A percentile compares a stretch with the other conserved stretches of the same genome.
phyloP scores from a whole-genome alignment of 2,329 filamentous ascomycete genomes.

The Aspergillus ibericus region DNA sequence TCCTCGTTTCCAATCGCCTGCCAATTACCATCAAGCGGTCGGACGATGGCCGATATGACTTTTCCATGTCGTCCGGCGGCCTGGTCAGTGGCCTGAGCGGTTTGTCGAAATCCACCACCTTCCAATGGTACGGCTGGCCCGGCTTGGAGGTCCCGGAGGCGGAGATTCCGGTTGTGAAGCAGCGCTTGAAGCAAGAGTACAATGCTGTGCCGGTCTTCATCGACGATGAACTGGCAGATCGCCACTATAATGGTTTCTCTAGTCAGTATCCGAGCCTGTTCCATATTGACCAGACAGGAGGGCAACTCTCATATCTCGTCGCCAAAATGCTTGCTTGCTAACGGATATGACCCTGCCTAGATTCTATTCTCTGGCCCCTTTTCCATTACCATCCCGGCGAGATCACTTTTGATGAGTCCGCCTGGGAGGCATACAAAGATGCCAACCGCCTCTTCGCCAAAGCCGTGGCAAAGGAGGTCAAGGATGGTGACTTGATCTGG shows the following conservation, averaged over 20 bases:
- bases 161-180: slow-evolving; percentile 72
- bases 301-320: not conserved
- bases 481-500: slow-evolving; percentile 95
- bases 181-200: slow-evolving; percentile 81
- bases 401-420: slow-evolving; percentile 94
- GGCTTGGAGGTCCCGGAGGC: slow-evolving; percentile 86
- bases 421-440: slow-evolving; percentile 88
- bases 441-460: slow-evolving; percentile 92
- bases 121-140: slow-evolving; percentile 99
- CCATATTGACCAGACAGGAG: not conserved
- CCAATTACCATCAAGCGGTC: slow-evolving; percentile 95
- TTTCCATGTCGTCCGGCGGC: slow-evolving; percentile 95
- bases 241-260: slow-evolving; percentile 97
- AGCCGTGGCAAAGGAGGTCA: slow-evolving; percentile 79
- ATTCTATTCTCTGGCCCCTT: slow-evolving; percentile 96
- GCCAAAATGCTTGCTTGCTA: slow-evolving; percentile 5
- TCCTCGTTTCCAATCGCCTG: slow-evolving; percentile 90
- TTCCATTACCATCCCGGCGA: slow-evolving; percentile 99
- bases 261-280: slow-evolving; percentile 59
- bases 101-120: slow-evolving; percentile 85
- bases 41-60: slow-evolving; percentile 87
- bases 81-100: slow-evolving; percentile 92
- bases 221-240: slow-evolving; percentile 87
- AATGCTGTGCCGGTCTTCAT: slow-evolving; percentile 90
- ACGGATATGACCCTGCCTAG: slow-evolving; percentile 44